phyloP scores from a whole-genome alignment of 768 basidiomycete species.

The Boletus vinaceobasis region DNA sequence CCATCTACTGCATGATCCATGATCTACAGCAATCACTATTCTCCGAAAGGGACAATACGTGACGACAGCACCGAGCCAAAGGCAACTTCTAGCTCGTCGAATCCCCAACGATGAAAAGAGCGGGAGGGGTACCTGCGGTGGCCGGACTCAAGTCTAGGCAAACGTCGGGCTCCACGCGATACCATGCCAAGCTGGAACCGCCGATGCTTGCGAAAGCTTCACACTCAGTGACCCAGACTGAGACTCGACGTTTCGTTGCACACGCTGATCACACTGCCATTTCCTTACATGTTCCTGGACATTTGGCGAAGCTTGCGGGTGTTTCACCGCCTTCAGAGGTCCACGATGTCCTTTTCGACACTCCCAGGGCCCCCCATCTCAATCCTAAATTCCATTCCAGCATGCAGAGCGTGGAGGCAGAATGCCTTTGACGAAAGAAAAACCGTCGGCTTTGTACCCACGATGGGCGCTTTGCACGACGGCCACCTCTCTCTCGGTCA shows the following conservation, averaged over 20 bases:
- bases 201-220: background rate
- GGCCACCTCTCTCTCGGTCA: constrained; percentile 90
- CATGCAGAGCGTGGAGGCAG: constrained; percentile 72
- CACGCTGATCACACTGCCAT: background rate
- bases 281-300: constrained; percentile 8
- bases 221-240: background rate
- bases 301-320: constrained; percentile 1
- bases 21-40: background rate
- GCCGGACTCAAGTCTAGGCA: too few species aligned
- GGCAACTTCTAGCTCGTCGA: too few species aligned
- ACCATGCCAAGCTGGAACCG: background rate
- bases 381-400: constrained; percentile 55
- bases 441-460: constrained; percentile 91
- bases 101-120: too few species aligned
- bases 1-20: background rate
- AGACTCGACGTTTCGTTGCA: background rate
- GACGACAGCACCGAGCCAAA: too few species aligned
- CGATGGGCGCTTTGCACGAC: constrained; percentile 95
- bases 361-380: constrained; percentile 37
- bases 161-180: background rate
- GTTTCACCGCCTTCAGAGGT: background rate
- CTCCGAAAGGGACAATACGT: too few species aligned
- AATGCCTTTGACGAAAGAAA: constrained; percentile 53
- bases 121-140: too few species aligned
- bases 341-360: constrained; percentile 17